Evolutionary conservation across 345 rosid genomes (phyloP).

Genomic region (Arabis hirsuta): DNA sequence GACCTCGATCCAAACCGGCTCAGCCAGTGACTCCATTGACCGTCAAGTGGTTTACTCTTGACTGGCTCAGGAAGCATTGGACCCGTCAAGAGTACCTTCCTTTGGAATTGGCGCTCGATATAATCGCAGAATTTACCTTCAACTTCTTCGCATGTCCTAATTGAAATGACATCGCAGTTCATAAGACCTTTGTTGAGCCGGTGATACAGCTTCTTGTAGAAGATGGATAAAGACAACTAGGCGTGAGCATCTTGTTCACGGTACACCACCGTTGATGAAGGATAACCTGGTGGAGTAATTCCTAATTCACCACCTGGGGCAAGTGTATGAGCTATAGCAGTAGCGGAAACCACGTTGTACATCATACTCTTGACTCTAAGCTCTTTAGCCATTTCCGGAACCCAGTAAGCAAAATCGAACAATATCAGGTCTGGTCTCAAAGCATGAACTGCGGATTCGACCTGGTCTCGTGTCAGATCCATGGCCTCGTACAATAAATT

Average conservation of each 20-base stretch:
- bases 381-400: constrained; percentile 33
- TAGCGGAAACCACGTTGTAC: constrained; percentile 26
- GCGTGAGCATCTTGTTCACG: constrained; percentile 24
- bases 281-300: constrained; percentile 42
- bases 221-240: constrained; percentile 10
- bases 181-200: constrained; percentile 21
- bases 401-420: constrained; percentile 41
- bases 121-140: constrained; percentile 53
- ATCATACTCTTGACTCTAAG: constrained; percentile 18
- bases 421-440: constrained; percentile 43
- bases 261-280: constrained; percentile 31
- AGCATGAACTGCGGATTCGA: constrained; percentile 34
- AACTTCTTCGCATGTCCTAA: constrained; percentile 47
- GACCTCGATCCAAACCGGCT: constrained; percentile 28
- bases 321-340: constrained; percentile 16
- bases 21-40: constrained; percentile 28
- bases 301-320: constrained; percentile 34
- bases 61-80: constrained; percentile 46
- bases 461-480: constrained; percentile 41
- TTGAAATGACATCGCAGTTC: constrained; percentile 47
- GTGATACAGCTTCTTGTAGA: constrained; percentile 27
- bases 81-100: constrained; percentile 46
- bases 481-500: constrained; percentile 15
- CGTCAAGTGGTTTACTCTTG: constrained; percentile 39
- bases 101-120: constrained; percentile 19